Percentiles rank a stretch among this genome's conserved stretches.
Evolutionary conservation across 768 basidiomycete genomes (phyloP).

Genomic region (Cantharellus anzutake): DNA sequence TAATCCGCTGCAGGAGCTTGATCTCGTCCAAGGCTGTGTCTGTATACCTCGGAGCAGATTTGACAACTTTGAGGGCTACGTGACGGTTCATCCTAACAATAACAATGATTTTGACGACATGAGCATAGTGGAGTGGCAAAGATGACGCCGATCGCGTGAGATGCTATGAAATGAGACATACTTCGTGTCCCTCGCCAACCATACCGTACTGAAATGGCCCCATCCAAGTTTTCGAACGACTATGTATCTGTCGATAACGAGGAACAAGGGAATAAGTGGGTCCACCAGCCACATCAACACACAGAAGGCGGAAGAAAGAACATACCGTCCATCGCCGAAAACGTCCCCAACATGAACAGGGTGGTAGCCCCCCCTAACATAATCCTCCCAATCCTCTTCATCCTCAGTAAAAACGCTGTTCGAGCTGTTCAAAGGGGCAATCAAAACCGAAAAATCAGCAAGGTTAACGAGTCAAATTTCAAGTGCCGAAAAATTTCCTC

Average conservation of each 20-base stretch:
- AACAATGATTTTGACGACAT: neutral
- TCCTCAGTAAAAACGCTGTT: slow-evolving; percentile 9
- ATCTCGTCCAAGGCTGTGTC: slow-evolving; percentile 98
- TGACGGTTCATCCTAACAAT: slow-evolving; percentile 68
- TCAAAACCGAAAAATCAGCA: neutral
- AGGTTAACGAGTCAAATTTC: neutral
- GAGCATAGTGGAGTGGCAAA: neutral
- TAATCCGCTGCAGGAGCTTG: slow-evolving; percentile 88
- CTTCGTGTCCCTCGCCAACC: slow-evolving; percentile 13
- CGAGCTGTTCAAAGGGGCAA: neutral
- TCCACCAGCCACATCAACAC: neutral
- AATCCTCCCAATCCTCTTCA: slow-evolving; percentile 17
- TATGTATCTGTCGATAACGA: slow-evolving; percentile 14
- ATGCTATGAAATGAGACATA: slow-evolving; percentile 1
- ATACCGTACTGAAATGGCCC: slow-evolving; percentile 21
- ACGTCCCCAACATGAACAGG: slow-evolving; percentile 24
- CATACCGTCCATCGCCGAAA: slow-evolving; percentile 19
- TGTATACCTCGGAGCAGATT: slow-evolving; percentile 90
- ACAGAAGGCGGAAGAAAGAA: neutral
- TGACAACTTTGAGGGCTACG: slow-evolving; percentile 98
- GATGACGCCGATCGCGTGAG: neutral
- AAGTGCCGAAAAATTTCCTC: neutral
- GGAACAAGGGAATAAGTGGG: neutral
- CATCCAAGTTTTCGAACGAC: slow-evolving; percentile 28
- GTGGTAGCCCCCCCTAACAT: slow-evolving; percentile 23